A percentile compares a stretch with the other conserved stretches of the same genome.
Evolutionary conservation across 495 filamentous ascomycete genomes (phyloP).

Genomic region (Alectoria sarmentosa): DNA sequence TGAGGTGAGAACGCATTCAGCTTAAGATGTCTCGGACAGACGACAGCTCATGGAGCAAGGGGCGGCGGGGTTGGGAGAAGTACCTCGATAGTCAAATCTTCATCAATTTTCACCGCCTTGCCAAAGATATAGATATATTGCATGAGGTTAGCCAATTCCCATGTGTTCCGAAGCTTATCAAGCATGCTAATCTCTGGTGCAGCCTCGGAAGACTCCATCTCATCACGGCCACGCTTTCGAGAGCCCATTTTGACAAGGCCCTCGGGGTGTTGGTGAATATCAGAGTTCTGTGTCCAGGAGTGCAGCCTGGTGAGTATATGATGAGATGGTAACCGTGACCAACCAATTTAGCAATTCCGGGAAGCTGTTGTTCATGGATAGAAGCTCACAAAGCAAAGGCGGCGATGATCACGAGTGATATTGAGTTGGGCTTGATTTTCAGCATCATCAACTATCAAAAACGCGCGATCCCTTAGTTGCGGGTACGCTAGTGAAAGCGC

Average conservation of each 20-base stretch:
- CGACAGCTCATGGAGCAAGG: neutral
- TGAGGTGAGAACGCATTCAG: constrained; percentile 30
- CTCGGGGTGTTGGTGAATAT: neutral
- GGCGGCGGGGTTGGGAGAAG: constrained; percentile 20
- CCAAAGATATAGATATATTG: constrained; percentile 92
- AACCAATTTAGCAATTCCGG: neutral
- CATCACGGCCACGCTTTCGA: constrained; percentile 67
- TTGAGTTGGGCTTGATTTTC: constrained; percentile 6
- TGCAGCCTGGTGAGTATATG: neutral
- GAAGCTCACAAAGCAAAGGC: constrained; percentile 5
- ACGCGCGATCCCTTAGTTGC: constrained; percentile 4
- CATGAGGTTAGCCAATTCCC: constrained; percentile 92
- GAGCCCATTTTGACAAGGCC: constrained; percentile 29
- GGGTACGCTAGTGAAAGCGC: constrained; percentile 4
- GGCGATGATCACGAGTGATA: constrained; percentile 1
- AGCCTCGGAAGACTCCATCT: constrained; percentile 49
- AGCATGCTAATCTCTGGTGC: constrained; percentile 45
- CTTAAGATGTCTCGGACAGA: neutral
- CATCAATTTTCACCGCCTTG: constrained; percentile 77
- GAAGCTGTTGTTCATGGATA: neutral
- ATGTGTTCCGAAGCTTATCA: constrained; percentile 71
- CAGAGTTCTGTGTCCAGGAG: neutral
- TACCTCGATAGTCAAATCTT: constrained; percentile 82
- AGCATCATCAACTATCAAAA: constrained; percentile 10
- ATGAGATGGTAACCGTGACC: neutral